Base-by-base conservation (phyloP, 2,329 filamentous ascomycete species). In the Paraconiothyrium sp. region DNA sequence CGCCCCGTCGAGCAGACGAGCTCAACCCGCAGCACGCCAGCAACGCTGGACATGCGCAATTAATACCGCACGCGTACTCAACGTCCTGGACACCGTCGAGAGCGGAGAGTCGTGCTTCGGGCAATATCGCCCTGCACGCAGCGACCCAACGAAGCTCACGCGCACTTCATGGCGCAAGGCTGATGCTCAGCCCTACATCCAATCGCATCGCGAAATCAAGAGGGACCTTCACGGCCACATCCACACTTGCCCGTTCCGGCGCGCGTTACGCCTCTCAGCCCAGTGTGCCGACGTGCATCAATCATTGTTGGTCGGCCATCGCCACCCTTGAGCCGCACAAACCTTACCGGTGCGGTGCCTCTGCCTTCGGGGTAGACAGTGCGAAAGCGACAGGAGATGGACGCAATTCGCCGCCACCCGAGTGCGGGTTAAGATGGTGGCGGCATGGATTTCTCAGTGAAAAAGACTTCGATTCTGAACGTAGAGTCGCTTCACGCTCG, bases 131-230 rank as follows among this genome's bases (percentile, higher is more conserved):
- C 49, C 32, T 54, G 58, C 47, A 39, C 20, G 30, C 37, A 56
- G 30, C 34, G 51, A 50, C 37, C 37, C 54, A 37, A 37, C 54
- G 50, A 46, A 51, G 52, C 58, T 24, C 52, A 46, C 35, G 48
- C 32, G 24, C 44, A 30, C 49, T 57, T 44, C 37, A 51, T 50
- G 47, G 47, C 20, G 48, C 48, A 54, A 34, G 32, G 54, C 37
- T 61, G 59, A 54, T 57, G 46, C 54, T 56, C 44, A 61, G 59
- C 54, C 59, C 54, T 47, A 55, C 47, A 32, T 20, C 58, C 58
- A 60, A 63, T 60, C 48, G 50, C 55, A 43, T 16, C 24, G 30
- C 49, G 27, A 48, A 54, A 35, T 43, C 48, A 43, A 47, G 57
- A 32, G 35, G 14, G 49, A 54, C 46, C 30, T 24, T 6, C 54